A percentile compares a stretch with the other conserved stretches of the same genome.
These are phyloP conservation scores for Hygrophorus pudorinus DNA, from an alignment of 768 basidiomycete genomes.

Conservation along the genomic window DNA sequence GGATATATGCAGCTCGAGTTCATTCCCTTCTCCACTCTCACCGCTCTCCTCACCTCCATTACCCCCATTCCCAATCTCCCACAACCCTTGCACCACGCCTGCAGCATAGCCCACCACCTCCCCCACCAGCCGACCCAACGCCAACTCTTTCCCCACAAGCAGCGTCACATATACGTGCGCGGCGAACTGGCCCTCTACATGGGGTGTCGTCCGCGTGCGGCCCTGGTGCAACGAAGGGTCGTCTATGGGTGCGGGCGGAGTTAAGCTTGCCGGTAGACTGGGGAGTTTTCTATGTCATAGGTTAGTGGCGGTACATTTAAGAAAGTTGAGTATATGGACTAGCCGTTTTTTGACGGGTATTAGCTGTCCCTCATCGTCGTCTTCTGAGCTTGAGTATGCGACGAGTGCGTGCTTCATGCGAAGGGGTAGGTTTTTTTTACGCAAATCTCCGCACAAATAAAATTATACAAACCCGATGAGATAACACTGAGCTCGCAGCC, in stretches of 20 bases:
- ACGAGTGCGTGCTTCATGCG: not conserved
- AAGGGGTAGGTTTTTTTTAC: too few relatives aligned
- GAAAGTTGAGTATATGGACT: not conserved
- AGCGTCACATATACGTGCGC: constrained; percentile 71
- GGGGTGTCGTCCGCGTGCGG: constrained; percentile 60
- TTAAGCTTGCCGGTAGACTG: constrained; percentile 39
- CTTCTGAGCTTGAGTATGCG: not conserved
- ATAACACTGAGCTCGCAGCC: not conserved
- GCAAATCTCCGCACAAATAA: too few relatives aligned
- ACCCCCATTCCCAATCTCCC: constrained; percentile 23
- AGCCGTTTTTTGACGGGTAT: not conserved
- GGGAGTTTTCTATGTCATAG: constrained; percentile 47
- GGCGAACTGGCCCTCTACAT: constrained; percentile 81
- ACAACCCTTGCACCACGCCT: constrained; percentile 34
- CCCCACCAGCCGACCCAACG: constrained; percentile 36
- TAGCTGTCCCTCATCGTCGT: not conserved
- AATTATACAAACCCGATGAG: not conserved
- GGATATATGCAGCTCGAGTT: constrained; percentile 66
- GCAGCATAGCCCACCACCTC: constrained; percentile 36
- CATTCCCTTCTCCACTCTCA: constrained; percentile 11
- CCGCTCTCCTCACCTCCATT: constrained; percentile 13
- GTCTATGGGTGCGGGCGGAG: constrained; percentile 44
- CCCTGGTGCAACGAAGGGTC: constrained; percentile 81
- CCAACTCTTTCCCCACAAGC: constrained; percentile 29
- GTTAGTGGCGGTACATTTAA: not conserved